Base-by-base conservation (phyloP, 192 early-diverging fungal genomes). In the Mortierella claussenii region DNA sequence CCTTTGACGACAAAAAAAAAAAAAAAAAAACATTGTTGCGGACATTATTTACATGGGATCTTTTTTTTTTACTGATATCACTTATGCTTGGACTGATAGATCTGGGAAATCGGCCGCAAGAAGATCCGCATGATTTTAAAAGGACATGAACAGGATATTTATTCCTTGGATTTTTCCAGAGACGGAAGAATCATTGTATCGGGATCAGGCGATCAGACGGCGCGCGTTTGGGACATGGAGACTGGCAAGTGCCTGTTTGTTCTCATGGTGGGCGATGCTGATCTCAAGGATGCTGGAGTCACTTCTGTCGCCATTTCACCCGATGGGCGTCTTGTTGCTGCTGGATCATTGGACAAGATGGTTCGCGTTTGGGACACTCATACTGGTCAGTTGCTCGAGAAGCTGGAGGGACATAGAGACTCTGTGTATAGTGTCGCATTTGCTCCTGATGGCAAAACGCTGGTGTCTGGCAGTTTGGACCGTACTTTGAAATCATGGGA, bases 71-170 rank as follows among this genome's bases (percentile, higher is more conserved):
- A n/a, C n/a, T n/a, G 15, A 40, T 11, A 46, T 50, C 40, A 42
- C 8, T 32, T 37, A 23, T 44, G 21, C n/a, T 54, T 28, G 4
- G 12, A n/a, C 17, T 9, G 47, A 36, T 74, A 87, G 80, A 85
- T 93, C 45, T 91, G 90, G 90, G 90, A 92, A 54, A 87, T 93
- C 33, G 60, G 67, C 45, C 85, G 80, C 51, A 83, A 82, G 65
- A 75, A 81, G 17, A 91, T 94, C 49, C 83, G 82, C 45, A 87
- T 87, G 71, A 84, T 85, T 10, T 86, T 97, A 43, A 70, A 81
- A 18, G 97, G 97, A 20, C 97, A 99, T 68, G 92, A 94, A 51
- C 93, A 95, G 82, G 97, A 99, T 70, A 98, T 99, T 60, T 99
- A 99, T 80, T 92, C 90, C 27, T 85, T 99, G 65, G 97, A 98